phyloP scores from a whole-genome alignment of 75 land plant genomes.

The Larix kaempferi region DNA sequence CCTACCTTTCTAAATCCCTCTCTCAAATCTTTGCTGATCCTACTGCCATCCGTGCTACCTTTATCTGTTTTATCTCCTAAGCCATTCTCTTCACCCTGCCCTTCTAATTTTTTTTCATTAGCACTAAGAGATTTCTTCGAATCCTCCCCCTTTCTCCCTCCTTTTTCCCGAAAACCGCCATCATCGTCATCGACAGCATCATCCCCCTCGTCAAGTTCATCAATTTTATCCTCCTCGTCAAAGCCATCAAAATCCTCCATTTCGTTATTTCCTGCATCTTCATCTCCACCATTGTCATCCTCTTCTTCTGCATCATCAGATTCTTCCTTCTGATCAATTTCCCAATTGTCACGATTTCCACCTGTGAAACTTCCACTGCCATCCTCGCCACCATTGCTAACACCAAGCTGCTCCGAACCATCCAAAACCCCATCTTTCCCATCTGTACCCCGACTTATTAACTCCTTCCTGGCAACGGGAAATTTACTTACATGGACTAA shows the following conservation, averaged over 20 bases:
- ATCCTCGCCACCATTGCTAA: background rate
- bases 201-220: conserved; percentile 47
- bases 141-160: background rate
- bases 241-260: conserved; percentile 20
- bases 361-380: background rate
- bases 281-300: conserved; percentile 20
- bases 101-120: conserved; percentile 3
- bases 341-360: background rate
- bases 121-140: conserved; percentile 9
- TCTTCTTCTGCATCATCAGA: conserved; percentile 21
- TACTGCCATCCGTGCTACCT: background rate
- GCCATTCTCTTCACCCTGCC: background rate
- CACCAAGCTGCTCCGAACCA: background rate
- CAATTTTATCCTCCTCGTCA: conserved; percentile 48
- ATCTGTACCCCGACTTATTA: background rate
- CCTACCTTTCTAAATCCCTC: background rate
- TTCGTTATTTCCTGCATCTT: conserved; percentile 1
- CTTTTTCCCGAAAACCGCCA: background rate
- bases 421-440: conserved; percentile 5
- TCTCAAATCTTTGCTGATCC: background rate
- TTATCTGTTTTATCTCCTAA: conserved; percentile 3
- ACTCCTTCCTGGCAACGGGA: conserved; percentile 3
- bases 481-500: background rate
- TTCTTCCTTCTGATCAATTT: conserved; percentile 12
- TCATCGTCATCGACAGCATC: conserved; percentile 16